Evolutionary conservation across 2,329 filamentous ascomycete species (phyloP), one percentile per base, ranked within the genome.

Genomic region (Alternaria ethzedia): DNA sequence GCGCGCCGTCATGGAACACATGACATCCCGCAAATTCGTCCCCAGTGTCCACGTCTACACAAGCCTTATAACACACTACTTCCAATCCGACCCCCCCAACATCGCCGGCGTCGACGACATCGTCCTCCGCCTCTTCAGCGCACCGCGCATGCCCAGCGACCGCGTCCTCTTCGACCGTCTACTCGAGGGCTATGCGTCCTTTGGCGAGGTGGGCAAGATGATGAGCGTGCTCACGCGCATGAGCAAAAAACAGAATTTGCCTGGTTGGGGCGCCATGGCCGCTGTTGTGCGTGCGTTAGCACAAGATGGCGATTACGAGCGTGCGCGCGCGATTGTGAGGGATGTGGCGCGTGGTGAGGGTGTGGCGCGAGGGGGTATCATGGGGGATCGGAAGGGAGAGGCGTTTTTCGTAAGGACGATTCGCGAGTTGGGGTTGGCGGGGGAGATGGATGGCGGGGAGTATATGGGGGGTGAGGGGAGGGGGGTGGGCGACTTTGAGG

Each of bases 11-110:
- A 83, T 93, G 46, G 79, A 82, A 1, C 87, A 90, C 76, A 91
- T 96, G 85, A 80, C 81, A 54, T 69, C 73, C 6, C 80, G 83
- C 23, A 85, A 85, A 20, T 72, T 90, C 46, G 75, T 84, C 51
- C 84, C 88, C 3, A 87, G 86, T 5, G 79, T 87, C 2, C 86
- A 93, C 70, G 91, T 93, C 72, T 91, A 91, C 81, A 94, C 91
- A 23, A 91, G 90, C 72, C 85, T 96, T 20, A 82, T 91, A 49
- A 86, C 90, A 49, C 84, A 91, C 74, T 90, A 90, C 75, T 90
- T 94, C 74, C 72, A 82, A 9, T 84, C 83, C 54, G 65, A 80
- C 1, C 87, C 88, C 3, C 88, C 89, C 0, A 84, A 91, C 68
- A 80, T 91, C 28, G 78, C 80, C 2, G 86, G 87, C 13, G 85